Evolutionary conservation across 2,329 filamentous ascomycete genomes (phyloP).

Genomic region (Talaromyces sp.): DNA sequence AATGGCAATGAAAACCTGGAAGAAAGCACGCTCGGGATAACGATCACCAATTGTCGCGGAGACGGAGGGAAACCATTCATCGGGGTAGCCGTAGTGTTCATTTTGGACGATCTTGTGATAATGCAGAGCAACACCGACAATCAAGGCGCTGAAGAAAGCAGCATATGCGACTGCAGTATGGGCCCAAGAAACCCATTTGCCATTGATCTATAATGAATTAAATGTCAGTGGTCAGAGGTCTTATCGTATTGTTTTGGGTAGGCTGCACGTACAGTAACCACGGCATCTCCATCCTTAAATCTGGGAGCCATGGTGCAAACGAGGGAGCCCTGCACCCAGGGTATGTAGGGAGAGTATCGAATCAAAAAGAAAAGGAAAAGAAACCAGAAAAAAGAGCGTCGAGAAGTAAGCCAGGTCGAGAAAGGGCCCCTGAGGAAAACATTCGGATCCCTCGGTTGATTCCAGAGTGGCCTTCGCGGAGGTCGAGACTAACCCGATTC

Average conservation of each 20-base stretch:
- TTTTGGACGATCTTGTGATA: slow-evolving; percentile 98
- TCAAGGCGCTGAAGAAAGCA: slow-evolving; percentile 82
- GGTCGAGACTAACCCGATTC: slow-evolving; percentile 16
- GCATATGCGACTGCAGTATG: slow-evolving; percentile 82
- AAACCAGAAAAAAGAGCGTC: slow-evolving; percentile 24
- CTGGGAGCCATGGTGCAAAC: slow-evolving; percentile 59
- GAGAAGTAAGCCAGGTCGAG: slow-evolving; percentile 29
- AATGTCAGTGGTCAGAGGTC: slow-evolving; percentile 16
- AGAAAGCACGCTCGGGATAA: slow-evolving; percentile 94
- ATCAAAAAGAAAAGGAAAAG: slow-evolving; percentile 20
- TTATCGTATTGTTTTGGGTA: slow-evolving; percentile 13
- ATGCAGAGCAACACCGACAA: slow-evolving; percentile 80
- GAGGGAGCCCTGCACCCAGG: slow-evolving; percentile 15
- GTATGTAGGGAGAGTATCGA: slow-evolving; percentile 11
- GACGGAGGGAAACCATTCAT: slow-evolving; percentile 96
- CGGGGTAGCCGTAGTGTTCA: slow-evolving; percentile 89
- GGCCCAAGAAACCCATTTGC: slow-evolving; percentile 85
- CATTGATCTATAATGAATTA: slow-evolving; percentile 64
- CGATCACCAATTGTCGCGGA: slow-evolving; percentile 96
- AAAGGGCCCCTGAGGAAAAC: slow-evolving; percentile 36
- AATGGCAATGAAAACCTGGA: slow-evolving; percentile 95
- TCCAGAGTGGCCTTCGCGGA: slow-evolving; percentile 17
- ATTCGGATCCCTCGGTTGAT: slow-evolving; percentile 26
- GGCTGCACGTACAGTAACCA: slow-evolving; percentile 56
- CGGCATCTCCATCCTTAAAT: slow-evolving; percentile 64